These are phyloP conservation scores for Gyromitra esculenta DNA, from an alignment of 2,329 filamentous ascomycete genomes.

Conservation along the genomic window DNA sequence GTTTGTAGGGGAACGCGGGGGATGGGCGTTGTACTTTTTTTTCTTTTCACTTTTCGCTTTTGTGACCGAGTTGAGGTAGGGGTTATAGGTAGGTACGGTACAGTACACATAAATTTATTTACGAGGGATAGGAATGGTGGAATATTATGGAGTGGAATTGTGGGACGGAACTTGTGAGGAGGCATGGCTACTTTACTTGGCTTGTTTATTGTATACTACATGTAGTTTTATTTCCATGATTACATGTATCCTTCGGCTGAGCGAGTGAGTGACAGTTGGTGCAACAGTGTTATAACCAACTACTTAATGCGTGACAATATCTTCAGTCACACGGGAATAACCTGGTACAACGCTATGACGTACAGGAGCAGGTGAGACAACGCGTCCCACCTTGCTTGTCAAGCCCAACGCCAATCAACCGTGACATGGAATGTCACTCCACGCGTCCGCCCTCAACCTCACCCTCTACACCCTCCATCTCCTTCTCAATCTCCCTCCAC, in stretches of 20 bases:
- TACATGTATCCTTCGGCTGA: background rate
- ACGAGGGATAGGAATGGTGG: conserved; percentile 7
- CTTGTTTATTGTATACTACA: conserved; percentile 47
- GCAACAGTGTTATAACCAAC: background rate
- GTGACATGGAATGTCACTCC: conserved; percentile 39
- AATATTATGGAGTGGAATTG: background rate
- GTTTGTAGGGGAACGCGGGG: conserved; percentile 28
- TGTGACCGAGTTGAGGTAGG: background rate
- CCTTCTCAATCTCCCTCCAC: conserved; percentile 24
- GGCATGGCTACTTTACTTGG: conserved; percentile 16
- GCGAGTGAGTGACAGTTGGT: background rate
- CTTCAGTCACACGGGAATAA: conserved; percentile 24
- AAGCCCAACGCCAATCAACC: conserved; percentile 24
- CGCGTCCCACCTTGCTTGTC: conserved; percentile 29
- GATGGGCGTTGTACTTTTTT: conserved; percentile 43
- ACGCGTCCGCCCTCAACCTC: conserved; percentile 36
- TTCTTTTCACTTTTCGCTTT: conserved; percentile 15
- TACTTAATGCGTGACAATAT: conserved; percentile 4
- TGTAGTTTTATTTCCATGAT: conserved; percentile 23
- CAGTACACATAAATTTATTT: conserved; percentile 28
- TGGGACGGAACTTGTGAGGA: background rate
- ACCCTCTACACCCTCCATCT: conserved; percentile 25
- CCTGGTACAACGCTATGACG: conserved; percentile 32
- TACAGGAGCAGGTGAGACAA: conserved; percentile 13
- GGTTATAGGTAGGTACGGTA: background rate